Percentiles rank a stretch among this genome's conserved stretches.
Evolutionary conservation across 495 filamentous ascomycete genomes (phyloP).

Genomic region (Glutinoglossum americanum): DNA sequence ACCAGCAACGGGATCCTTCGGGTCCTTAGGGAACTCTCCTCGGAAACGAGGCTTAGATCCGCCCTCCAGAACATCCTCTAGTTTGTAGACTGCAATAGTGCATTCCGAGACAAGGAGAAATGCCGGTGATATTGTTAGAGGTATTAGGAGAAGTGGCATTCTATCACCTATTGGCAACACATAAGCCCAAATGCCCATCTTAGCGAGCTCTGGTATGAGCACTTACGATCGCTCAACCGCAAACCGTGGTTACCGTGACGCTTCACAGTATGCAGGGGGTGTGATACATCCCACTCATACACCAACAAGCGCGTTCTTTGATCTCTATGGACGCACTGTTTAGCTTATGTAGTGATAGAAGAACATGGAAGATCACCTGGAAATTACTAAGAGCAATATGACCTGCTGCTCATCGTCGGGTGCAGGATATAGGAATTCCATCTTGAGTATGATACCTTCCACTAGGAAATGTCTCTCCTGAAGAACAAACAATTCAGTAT

Average conservation of each 20-base stretch:
- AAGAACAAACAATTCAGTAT: background rate
- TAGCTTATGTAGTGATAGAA: background rate
- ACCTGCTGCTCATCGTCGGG: slow-evolving; percentile 39
- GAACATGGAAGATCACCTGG: slow-evolving; percentile 15
- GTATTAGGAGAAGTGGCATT: slow-evolving; percentile 44
- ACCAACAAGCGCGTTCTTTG: slow-evolving; percentile 38
- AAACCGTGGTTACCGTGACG: slow-evolving; percentile 24
- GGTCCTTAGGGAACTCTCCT: background rate
- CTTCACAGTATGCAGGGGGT: slow-evolving; percentile 12
- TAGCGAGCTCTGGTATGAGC: background rate
- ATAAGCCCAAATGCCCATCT: background rate
- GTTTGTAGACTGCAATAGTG: slow-evolving; percentile 33
- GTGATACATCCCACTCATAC: slow-evolving; percentile 50
- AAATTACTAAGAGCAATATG: slow-evolving; percentile 52
- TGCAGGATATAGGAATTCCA: slow-evolving; percentile 68
- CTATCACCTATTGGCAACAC: slow-evolving; percentile 24
- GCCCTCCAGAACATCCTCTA: slow-evolving; percentile 1
- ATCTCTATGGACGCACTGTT: slow-evolving; percentile 8
- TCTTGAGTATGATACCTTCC: slow-evolving; percentile 55
- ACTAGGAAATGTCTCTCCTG: slow-evolving; percentile 36
- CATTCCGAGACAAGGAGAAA: slow-evolving; percentile 40
- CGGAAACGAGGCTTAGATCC: background rate
- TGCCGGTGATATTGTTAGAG: slow-evolving; percentile 38
- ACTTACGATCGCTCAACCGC: slow-evolving; percentile 22
- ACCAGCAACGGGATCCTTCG: background rate